Percentiles rank a stretch among this genome's conserved stretches.
These are phyloP conservation scores for Ilyonectria sp. DNA, from an alignment of 2,329 filamentous ascomycete species.

Conservation along the genomic window DNA sequence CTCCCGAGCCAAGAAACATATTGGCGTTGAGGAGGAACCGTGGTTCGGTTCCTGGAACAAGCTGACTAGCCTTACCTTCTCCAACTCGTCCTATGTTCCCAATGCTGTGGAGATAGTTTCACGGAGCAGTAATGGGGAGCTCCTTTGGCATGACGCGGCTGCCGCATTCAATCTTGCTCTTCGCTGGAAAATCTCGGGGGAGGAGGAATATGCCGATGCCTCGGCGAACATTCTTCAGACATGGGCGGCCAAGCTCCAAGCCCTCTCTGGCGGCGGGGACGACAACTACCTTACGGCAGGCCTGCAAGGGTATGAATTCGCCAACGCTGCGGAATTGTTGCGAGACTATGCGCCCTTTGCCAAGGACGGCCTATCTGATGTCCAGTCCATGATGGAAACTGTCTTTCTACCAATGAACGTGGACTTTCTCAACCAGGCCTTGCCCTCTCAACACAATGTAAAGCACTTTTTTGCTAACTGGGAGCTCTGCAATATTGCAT, in stretches of 20 bases:
- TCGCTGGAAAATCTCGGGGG: constrained; percentile 57
- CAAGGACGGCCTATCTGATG: constrained; percentile 47
- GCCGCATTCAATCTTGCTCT: constrained; percentile 48
- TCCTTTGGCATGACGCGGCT: constrained; percentile 32
- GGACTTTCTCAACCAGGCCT: constrained; percentile 27
- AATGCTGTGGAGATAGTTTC: constrained; percentile 13
- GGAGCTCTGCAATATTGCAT: constrained; percentile 37
- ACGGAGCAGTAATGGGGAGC: constrained; percentile 24
- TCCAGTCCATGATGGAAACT: constrained; percentile 8
- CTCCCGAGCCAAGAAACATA: constrained; percentile 20
- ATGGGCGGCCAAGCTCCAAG: constrained; percentile 54
- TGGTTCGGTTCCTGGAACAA: constrained; percentile 31
- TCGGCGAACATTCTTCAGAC: constrained; percentile 55
- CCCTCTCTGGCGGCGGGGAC: constrained; percentile 50
- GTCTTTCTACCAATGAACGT: constrained; percentile 27
- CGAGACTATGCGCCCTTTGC: constrained; percentile 46
- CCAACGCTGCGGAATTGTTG: constrained; percentile 62
- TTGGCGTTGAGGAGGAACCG: constrained; percentile 22
- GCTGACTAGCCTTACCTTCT: constrained; percentile 25
- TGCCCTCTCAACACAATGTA: constrained; percentile 27
- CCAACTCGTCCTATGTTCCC: constrained; percentile 7
- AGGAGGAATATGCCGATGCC: constrained; percentile 55
- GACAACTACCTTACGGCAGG: constrained; percentile 59
- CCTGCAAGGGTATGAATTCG: constrained; percentile 62
- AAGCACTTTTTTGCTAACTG: constrained; percentile 31